Base-by-base conservation (phyloP, 768 basidiomycete genomes). In the Mycena latifolia region DNA sequence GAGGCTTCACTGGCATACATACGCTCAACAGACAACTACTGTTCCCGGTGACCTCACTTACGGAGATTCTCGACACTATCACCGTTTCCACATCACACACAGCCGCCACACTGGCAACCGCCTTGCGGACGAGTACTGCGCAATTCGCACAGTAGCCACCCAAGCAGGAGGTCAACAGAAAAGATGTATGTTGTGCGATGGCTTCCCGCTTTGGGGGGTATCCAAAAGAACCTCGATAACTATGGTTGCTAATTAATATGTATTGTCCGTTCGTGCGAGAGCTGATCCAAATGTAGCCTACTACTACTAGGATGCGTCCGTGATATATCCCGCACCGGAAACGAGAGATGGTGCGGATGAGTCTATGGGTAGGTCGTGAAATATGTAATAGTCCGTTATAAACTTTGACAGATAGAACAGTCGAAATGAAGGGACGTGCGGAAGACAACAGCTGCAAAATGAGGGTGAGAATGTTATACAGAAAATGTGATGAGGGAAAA, bases 381-480 rank as follows among this genome's bases (percentile, higher is more conserved):
- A 73, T 63, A 58, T 53, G 50, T 61, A 78, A 78, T 75, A 79
- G 77, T 82, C 77, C 76, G 75, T 84, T 86, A 91, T 78, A 90
- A 78, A 80, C 77, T 86, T 77, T 89, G 82, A 77, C 92, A 93
- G 75, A 93, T 77, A 55, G 87, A 80, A 82, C 92, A 93, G 61
- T 86, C 77, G 73, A 92, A 77, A 71, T 85, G 83, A 74, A 94
- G 74, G 70, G 78, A 83, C 69, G 82, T 83, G 63, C 86, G 88
- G 82, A 94, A 86, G 57, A 86, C 77, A 69, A 81, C 84, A 72
- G 91, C 91, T 92, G 68, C 15, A 37, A 69, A 63, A 9, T 14
- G 18, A 63, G 63, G 58, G 62, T 61, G 39, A 55, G 55, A 59
- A 47, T 68, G 62, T 47, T 54, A 55, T 50, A 41, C 20, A 53